Evolutionary conservation across 345 rosid genomes (phyloP), one percentile per base, ranked within the genome.

Genomic region (Durio zibethinus): DNA sequence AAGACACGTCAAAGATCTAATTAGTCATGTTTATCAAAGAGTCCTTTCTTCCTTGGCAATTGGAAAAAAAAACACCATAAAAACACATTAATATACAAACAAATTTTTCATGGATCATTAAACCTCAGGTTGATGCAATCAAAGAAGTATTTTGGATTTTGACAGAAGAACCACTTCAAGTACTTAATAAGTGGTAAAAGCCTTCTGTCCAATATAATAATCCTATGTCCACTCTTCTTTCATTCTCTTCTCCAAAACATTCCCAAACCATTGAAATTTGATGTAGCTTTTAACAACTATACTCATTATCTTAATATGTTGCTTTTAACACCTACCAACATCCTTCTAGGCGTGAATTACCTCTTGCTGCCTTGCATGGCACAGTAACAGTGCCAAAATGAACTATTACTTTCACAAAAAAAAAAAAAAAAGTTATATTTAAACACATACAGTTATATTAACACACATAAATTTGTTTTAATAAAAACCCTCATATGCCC

Each of bases 1-100:
- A 77, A 74, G 21, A 31, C 50, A 25, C 38, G 29, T 62, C 29
- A 52, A 77, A 75, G 52, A 43, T 43, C 67, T 31, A 74, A n/a
- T 27, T 21, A 16, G 14, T 38, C 27, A 50, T 5, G 64, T 36
- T 21, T 29, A 35, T 60, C 47, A 33, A 50, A 21, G 43, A 23
- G 1, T 33, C 48, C 31, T 50, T 21, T 50, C n/a, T 11, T 43
- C 21, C 29, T 27, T 20, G 15, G 33, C 67, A 3, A 27, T 23
- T 21, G 53, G 60, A 76, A 7, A 6, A 76, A 7, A 6, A 57
- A n/a, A 72, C 25, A 73, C 16, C 50, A 48, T 5, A 43, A 29
- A 43, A 14, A n/a, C 47, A 23, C 27, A 43, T 61, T n/a, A n/a
- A n/a, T n/a, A n/a, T n/a, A n/a, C 4, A 18, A 53, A 72, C 11